Percentiles rank a stretch among this genome's conserved stretches.
These are phyloP conservation scores for Funneliformis mosseae DNA, from an alignment of 192 early-diverging fungal species.

Conservation along the genomic window DNA sequence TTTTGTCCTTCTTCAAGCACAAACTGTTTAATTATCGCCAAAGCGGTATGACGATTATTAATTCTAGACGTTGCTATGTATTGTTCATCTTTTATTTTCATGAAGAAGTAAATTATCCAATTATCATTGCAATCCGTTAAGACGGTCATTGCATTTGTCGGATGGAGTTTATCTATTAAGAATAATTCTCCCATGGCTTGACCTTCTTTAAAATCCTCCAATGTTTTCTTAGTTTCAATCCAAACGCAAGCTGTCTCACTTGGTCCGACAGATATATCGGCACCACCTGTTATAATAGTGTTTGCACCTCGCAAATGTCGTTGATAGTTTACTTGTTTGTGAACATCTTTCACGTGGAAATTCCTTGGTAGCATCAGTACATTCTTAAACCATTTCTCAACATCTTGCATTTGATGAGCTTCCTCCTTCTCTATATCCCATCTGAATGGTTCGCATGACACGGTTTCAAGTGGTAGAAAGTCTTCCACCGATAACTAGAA, in stretches of 20 bases:
- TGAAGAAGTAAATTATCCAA: conserved; percentile 25
- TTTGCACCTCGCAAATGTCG: conserved; percentile 13
- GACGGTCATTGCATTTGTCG: conserved; percentile 9
- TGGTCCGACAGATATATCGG: conserved; percentile 23
- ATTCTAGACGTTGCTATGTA: no score
- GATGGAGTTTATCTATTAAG: conserved; percentile 9
- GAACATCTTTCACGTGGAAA: conserved; percentile 22
- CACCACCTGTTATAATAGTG: conserved; percentile 8
- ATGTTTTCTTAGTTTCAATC: conserved; percentile 27
- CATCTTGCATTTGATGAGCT: conserved; percentile 15
- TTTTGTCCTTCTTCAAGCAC: no score
- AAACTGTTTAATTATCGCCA: no score
- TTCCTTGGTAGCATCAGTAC: neutral
- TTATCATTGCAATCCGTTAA: conserved; percentile 30
- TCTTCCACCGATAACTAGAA: conserved; percentile 19
- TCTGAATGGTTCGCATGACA: neutral
- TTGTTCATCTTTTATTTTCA: neutral
- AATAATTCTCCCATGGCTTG: conserved; percentile 28
- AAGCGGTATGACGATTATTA: no score
- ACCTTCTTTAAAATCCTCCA: conserved; percentile 1
- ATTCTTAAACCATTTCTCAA: conserved; percentile 18
- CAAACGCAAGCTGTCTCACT: conserved; percentile 15
- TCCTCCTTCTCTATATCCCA: conserved; percentile 1
- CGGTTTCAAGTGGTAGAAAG: conserved; percentile 13
- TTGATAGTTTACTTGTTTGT: conserved; percentile 5